These are phyloP conservation scores for Leptographium procerum DNA, from an alignment of 2,329 filamentous ascomycete genomes.

Conservation along the genomic window DNA sequence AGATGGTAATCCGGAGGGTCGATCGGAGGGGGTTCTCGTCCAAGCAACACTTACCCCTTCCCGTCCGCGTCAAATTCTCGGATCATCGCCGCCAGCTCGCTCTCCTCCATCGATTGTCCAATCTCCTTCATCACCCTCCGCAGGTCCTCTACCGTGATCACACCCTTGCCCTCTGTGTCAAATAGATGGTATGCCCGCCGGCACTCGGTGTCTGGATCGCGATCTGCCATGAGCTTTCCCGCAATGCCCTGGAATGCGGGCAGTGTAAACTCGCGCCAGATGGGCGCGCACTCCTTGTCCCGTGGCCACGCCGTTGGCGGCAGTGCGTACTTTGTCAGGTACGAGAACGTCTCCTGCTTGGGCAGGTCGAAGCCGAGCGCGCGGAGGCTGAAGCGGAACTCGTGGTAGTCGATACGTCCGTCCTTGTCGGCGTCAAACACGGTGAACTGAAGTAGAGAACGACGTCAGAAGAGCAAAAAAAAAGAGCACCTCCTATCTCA, in stretches of 20 bases:
- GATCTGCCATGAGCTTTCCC: constrained; percentile 65
- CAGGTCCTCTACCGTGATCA: constrained; percentile 81
- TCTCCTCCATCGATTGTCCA: constrained; percentile 84
- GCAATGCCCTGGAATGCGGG: constrained; percentile 65
- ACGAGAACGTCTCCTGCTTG: constrained; percentile 70
- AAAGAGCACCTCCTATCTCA: not conserved
- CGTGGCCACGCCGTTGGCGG: constrained; percentile 50
- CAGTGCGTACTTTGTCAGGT: constrained; percentile 72
- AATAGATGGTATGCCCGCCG: constrained; percentile 86
- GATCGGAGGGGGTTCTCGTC: too few species aligned
- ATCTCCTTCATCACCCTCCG: constrained; percentile 79
- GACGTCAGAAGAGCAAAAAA: not conserved
- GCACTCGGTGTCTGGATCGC: constrained; percentile 87
- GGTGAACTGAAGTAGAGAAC: constrained; percentile 54
- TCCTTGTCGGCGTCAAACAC: constrained; percentile 97
- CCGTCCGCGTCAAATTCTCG: constrained; percentile 95
- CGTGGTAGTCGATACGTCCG: constrained; percentile 89
- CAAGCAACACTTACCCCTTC: constrained; percentile 44
- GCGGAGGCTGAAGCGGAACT: constrained; percentile 92
- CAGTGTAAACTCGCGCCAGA: constrained; percentile 62
- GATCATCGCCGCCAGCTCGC: constrained; percentile 91
- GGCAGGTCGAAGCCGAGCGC: constrained; percentile 88
- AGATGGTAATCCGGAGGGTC: too few species aligned
- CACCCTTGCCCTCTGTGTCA: constrained; percentile 82
- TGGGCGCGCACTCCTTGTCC: constrained; percentile 42